Evolutionary conservation across 2,329 filamentous ascomycete genomes (phyloP), one percentile per base, ranked within the genome.

Genomic region (Orbilia quercus): DNA sequence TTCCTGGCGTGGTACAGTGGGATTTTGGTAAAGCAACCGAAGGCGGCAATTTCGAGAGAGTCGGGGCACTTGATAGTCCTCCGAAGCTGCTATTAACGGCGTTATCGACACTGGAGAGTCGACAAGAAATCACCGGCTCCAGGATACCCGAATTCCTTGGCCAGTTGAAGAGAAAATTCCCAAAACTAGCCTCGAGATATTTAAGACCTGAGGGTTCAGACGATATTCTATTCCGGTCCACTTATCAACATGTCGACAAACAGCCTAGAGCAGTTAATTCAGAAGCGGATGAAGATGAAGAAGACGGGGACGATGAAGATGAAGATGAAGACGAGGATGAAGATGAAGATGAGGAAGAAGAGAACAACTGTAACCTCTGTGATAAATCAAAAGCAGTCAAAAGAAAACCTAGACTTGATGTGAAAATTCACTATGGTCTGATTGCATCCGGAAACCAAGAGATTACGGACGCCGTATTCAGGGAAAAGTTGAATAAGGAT

Each of bases 1-100:
- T 54, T 31, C 20, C 7, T n/a, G 60, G 48, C 1, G 60, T 64
- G 1, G 48, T 55, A 18, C 38, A 55, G 20, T 64, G 60, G 60
- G 47, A 54, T 18, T 6, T 63, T 1, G 47, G 47, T 1, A 53
- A 45, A 14, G 36, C 31, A 18, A 47, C 51, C 12, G 48, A 23
- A 28, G 59, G 38, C 18, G 20, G 22, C 23, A 54, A 25, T 7
- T 44, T 63, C 18, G 40, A 53, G 23, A 42, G 44, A 16, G 50
- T 28, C 3, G 57, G 57, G 25, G 23, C 42, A 6, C 36, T 38
- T 4, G 16, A 50, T 20, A 11, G 16, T 9, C 57, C 57, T 5
- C 57, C 57, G 22, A 42, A 50, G 22, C 9, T 28, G 31, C 44
- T 62, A 5, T 16, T 62, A 23, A 31, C 47, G 4, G 47, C 47